Percentiles rank a stretch among this genome's conserved stretches.
These are phyloP conservation scores for Agaricus blazei DNA, from an alignment of 768 basidiomycete genomes.

Conservation along the genomic window DNA sequence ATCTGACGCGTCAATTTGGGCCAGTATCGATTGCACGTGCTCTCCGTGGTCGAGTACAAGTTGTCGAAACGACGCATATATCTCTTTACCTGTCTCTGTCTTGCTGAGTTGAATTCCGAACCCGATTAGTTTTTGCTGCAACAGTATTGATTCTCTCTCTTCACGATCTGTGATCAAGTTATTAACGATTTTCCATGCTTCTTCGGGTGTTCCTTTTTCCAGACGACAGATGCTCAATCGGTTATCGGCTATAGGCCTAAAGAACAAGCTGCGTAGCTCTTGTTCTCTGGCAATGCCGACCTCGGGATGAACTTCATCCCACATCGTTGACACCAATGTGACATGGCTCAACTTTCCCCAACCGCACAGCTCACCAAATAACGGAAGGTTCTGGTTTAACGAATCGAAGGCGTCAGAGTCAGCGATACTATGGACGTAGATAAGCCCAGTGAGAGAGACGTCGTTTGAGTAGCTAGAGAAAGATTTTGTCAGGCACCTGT, in stretches of 20 bases:
- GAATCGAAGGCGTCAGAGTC: too few relatives aligned
- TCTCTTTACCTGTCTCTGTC: too few relatives aligned
- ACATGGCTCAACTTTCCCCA: conserved; percentile 22
- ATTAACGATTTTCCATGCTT: too few relatives aligned
- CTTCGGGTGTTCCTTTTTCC: too few relatives aligned
- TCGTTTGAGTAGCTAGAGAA: too few relatives aligned
- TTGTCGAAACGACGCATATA: conserved; percentile 15
- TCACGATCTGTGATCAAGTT: too few relatives aligned
- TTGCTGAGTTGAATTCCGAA: too few relatives aligned
- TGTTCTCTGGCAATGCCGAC: conserved; percentile 21
- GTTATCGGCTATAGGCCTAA: conserved; percentile 17
- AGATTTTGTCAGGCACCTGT: too few relatives aligned
- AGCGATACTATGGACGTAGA: too few relatives aligned
- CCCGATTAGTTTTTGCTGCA: too few relatives aligned
- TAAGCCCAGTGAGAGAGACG: too few relatives aligned
- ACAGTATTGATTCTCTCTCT: too few relatives aligned
- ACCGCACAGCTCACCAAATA: conserved; percentile 25
- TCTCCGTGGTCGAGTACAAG: conserved; percentile 20
- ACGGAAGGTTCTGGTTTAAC: conserved; percentile 19
- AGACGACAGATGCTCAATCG: conserved; percentile 23
- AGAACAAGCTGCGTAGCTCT: conserved; percentile 16
- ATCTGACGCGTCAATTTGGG: neutral
- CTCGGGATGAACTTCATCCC: conserved; percentile 22
- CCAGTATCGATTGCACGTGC: neutral
- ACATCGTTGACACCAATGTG: conserved; percentile 33